Conservation (phyloP, 495 filamentous ascomycete genomes). For the Aspergillus biplanus region DNA sequence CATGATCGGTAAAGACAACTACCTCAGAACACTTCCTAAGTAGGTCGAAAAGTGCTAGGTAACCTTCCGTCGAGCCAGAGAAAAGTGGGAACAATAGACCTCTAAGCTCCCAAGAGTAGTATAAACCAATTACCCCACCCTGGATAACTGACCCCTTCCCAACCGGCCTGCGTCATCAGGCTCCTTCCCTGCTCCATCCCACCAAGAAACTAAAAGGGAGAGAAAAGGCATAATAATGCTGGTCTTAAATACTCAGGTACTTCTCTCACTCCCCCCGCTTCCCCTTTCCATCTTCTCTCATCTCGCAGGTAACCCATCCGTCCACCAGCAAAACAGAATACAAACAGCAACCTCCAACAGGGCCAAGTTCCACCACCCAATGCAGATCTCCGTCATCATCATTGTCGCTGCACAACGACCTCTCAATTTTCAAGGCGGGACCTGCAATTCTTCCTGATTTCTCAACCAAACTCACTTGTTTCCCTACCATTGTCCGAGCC, state of each 20-base stretch:
- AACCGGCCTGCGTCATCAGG: too few relatives aligned
- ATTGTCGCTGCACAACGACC: slow-evolving; percentile 26
- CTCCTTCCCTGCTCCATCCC: neutral
- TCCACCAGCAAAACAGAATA: neutral
- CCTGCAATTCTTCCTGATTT: slow-evolving; percentile 15
- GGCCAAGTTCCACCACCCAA: slow-evolving; percentile 17
- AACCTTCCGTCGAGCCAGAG: neutral
- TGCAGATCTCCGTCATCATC: slow-evolving; percentile 29
- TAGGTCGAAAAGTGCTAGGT: too few relatives aligned
- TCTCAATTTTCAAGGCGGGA: slow-evolving; percentile 29
- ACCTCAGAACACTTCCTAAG: too few relatives aligned
- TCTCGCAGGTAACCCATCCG: neutral
- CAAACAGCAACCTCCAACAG: neutral
- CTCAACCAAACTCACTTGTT: neutral
- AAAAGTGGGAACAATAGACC: neutral
- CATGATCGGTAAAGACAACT: too few relatives aligned
- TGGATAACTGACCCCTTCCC: neutral
- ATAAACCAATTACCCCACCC: neutral
- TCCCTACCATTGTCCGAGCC: too few relatives aligned
- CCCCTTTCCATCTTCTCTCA: neutral
- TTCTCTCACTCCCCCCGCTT: neutral
- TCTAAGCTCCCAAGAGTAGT: neutral
- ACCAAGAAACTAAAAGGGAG: neutral
- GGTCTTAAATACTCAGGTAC: slow-evolving; percentile 10
- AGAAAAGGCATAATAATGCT: neutral